These are phyloP conservation scores for Blastobotrys attinorum DNA, from an alignment of 805 yeast genomes.

Conservation along the genomic window DNA sequence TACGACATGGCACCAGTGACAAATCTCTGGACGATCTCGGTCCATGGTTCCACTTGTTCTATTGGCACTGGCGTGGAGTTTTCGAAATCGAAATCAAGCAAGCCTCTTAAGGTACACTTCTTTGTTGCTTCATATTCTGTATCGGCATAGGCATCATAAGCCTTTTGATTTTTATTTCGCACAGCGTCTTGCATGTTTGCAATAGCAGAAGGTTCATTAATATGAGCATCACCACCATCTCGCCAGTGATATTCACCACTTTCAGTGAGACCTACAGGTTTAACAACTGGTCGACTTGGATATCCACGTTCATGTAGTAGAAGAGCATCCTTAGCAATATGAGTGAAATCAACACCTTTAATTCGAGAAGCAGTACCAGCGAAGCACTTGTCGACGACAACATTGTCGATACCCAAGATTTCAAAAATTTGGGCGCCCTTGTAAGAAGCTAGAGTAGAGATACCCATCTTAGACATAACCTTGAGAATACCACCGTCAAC, in stretches of 20 bases:
- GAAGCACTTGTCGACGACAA: constrained; percentile 91
- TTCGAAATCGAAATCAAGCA: constrained; percentile 82
- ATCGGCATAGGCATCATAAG: constrained; percentile 83
- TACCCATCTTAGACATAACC: constrained; percentile 99
- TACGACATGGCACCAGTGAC: constrained; percentile 99
- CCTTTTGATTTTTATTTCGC: constrained; percentile 87
- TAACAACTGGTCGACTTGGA: constrained; percentile 65
- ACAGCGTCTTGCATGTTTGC: constrained; percentile 98
- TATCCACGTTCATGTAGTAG: constrained; percentile 88
- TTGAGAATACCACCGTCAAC: constrained; percentile 87
- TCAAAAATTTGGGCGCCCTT: constrained; percentile 99
- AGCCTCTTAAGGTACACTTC: constrained; percentile 89
- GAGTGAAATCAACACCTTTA: constrained; percentile 90
- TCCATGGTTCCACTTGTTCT: constrained; percentile 99
- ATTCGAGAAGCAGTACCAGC: constrained; percentile 97
- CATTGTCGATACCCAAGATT: constrained; percentile 90
- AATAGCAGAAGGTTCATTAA: constrained; percentile 90
- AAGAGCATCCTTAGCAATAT: constrained; percentile 94
- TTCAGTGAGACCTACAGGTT: constrained; percentile 76
- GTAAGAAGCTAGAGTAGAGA: constrained; percentile 94
- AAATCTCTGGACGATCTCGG: constrained; percentile 93
- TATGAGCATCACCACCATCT: constrained; percentile 95
- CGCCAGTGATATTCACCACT: constrained; percentile 98
- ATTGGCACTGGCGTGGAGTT: constrained; percentile 70
- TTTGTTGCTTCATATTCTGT: constrained; percentile 87